Base-by-base conservation (phyloP, 148 eudicot genomes). In the Pouteria glomerata region DNA sequence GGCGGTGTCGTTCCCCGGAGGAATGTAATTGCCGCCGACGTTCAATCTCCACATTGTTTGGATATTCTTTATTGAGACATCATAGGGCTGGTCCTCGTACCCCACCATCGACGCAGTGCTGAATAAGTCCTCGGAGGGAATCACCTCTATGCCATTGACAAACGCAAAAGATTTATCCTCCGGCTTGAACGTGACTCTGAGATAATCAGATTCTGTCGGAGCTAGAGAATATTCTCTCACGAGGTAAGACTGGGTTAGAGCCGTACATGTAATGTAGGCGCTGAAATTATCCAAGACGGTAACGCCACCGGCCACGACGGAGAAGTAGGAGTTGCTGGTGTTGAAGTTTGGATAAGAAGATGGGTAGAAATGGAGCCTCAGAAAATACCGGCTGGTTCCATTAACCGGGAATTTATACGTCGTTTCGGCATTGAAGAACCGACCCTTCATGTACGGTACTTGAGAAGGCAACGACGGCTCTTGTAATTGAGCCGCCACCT, bases 291-390 rank as follows among this genome's bases (percentile, higher is more conserved):
- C 86, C 24, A 92, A 57, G 2, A 92, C 76, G 3, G 96, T 90
- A 44, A 90, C 30, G 1, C 79, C 77, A 2, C 78, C 82, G 12
- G 89, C 93, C 1, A 66, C 59, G 1, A 88, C 91, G 0, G 93
- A 82, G 72, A 90, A 86, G 63, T 80, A 90, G 0, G 97, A 85
- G 45, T 81, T 76, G 6, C 79, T 74, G 1, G 83, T 61, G 56
- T 85, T 72, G 69, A 63, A 76, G 19, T 89, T 76, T 1, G 77
- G 75, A 62, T 90, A 92, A 1, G 83, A 13, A 6, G 87, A 78
- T 13, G 96, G 97, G 74, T 92, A 90, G 42, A 92, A 92, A 77
- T 88, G 85, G 11, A 92, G 83, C 1, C 97, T 76, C 1, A 92
- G 69, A 29, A 82, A 73, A 52, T 80, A 79, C 0, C 90, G 79